Base-by-base conservation (phyloP, 2,329 filamentous ascomycete species). In the Harringtonia aguacate region DNA sequence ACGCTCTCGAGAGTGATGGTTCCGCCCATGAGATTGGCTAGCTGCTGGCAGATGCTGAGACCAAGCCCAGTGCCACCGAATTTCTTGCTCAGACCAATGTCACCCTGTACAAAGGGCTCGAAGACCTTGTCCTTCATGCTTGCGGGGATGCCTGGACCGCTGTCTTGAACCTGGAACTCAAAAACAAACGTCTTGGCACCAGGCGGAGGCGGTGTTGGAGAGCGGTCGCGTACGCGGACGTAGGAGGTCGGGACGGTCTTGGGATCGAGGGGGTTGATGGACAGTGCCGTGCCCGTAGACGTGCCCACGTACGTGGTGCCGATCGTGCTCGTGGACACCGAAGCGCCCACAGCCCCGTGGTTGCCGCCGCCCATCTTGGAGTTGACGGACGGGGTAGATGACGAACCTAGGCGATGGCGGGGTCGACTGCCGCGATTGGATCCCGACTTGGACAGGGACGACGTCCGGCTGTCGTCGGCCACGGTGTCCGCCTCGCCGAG, bases 101-200 rank as follows among this genome's bases (percentile, higher is more conserved):
- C 88, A n/a, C 85, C 89, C 61, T 95, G 89, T 0, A 95, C 85
- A 56, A 95, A 95, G 1, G 89, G 89, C 59, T 95, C 89, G 58
- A 95, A 95, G 10, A 95, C 86, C 52, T 81, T 81, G 45, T 85
- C 70, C 53, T 88, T 86, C 60, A 94, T 76, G 50, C 82, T 67
- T 8, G 80, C 75, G 0, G 86, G 78, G 45, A 95, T 94, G 24
- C 89, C 89, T 1, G 87, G 88, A 0, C 89, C 89, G 1, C 81
- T 90, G 52, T 95, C 89, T 57, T 87, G 74, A 1, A 95, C 86
- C 57, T 94, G 84, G 48, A 95, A 94, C 56, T 94, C 84, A 53
- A 94, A 94, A 10, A 79, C 58, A 43, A 85, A 75, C n/a, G 75
- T 73, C 56, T 74, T 80, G 13, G 82, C 76, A 46, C 73, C 71